Evolutionary conservation across 2,329 filamentous ascomycete species (phyloP).

Genomic region (Ciborinia camelliae): DNA sequence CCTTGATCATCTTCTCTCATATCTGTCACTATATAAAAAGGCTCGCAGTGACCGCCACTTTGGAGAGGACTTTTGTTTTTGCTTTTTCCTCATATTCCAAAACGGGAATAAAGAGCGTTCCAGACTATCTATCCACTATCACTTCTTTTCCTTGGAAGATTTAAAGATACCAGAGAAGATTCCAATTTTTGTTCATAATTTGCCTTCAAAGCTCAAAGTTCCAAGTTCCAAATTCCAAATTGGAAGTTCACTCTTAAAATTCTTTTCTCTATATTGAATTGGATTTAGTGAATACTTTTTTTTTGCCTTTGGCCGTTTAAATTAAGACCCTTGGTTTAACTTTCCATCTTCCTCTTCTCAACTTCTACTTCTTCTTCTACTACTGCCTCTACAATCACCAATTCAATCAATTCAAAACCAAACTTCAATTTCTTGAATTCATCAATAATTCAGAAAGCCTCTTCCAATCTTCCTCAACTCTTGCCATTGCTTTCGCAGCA

Average conservation of each 20-base stretch:
- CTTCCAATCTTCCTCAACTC: neutral
- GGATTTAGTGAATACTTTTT: neutral
- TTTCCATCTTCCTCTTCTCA: neutral
- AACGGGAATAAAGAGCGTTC: neutral
- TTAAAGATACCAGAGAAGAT: neutral
- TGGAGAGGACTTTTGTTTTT: slow-evolving; percentile 3
- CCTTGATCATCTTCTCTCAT: slow-evolving; percentile 3
- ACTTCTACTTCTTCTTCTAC: neutral
- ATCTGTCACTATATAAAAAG: slow-evolving; percentile 8
- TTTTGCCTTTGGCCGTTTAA: neutral
- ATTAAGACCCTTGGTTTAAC: neutral
- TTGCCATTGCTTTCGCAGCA: neutral
- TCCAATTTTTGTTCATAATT: neutral
- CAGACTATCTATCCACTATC: neutral
- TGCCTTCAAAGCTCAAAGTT: neutral
- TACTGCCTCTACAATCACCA: neutral
- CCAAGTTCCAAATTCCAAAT: no score
- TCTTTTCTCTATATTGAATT: neutral
- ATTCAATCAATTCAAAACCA: neutral
- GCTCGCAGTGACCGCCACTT: neutral
- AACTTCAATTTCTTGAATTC: neutral
- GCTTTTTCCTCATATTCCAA: neutral
- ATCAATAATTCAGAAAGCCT: neutral
- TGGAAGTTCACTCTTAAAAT: neutral
- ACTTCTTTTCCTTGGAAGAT: neutral